Conservation (phyloP, 495 filamentous ascomycete genomes). For the Lindgomyces ingoldianus region DNA sequence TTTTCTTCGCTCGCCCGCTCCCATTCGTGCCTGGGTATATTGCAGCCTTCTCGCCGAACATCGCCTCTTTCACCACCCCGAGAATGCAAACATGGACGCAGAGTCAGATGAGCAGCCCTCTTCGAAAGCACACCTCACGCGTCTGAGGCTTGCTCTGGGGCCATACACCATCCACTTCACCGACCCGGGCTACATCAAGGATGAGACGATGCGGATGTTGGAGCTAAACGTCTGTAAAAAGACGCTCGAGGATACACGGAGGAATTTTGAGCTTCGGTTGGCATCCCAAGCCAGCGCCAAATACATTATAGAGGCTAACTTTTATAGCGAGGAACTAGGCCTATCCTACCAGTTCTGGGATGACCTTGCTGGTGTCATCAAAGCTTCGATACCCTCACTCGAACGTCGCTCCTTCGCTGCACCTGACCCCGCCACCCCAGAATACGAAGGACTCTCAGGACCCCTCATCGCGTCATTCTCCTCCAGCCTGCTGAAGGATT, state of each 20-base stretch:
- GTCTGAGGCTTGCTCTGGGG: conserved; percentile 40
- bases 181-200: conserved; percentile 40
- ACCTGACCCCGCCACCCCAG: conserved; percentile 41
- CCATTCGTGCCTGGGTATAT: conserved; percentile 1
- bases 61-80: neutral
- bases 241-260: conserved; percentile 39
- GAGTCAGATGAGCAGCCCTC: conserved; percentile 1
- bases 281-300: neutral
- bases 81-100: conserved; percentile 1
- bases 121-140: conserved; percentile 28
- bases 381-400: conserved; percentile 44
- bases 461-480: conserved; percentile 77
- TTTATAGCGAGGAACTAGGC: conserved; percentile 37
- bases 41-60: neutral
- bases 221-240: conserved; percentile 40
- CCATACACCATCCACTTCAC: conserved; percentile 46
- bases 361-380: conserved; percentile 39
- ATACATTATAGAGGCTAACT: neutral
- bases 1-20: neutral
- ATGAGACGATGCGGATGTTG: conserved; percentile 41
- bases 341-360: conserved; percentile 40
- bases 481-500: conserved; percentile 70
- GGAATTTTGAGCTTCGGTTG: conserved; percentile 30
- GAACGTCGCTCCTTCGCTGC: conserved; percentile 43
- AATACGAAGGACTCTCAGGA: conserved; percentile 43